A percentile compares a stretch with the other conserved stretches of the same genome.
phyloP scores from a whole-genome alignment of 2,329 filamentous ascomycete species.

The Trichophyton equinum region DNA sequence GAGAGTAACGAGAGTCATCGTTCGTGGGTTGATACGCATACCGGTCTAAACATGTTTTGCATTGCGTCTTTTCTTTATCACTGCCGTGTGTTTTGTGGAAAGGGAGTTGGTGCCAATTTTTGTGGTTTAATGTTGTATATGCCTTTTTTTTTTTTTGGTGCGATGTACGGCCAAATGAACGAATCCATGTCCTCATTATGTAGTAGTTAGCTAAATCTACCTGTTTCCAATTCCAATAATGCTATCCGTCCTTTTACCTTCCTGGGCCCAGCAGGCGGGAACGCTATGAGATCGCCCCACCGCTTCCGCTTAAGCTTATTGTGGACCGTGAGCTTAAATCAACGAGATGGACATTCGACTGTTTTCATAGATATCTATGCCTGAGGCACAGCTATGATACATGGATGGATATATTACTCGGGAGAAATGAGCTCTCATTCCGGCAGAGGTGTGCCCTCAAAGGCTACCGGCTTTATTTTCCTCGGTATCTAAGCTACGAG shows the following conservation, averaged over 20 bases:
- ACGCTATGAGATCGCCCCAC: not conserved
- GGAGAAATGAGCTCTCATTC: too few species aligned
- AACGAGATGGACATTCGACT: not conserved
- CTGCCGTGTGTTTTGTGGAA: not conserved
- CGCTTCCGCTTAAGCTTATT: not conserved
- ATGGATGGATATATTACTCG: too few species aligned
- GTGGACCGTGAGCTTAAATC: not conserved
- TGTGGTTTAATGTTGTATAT: not conserved
- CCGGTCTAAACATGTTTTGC: not conserved
- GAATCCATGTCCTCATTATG: not conserved
- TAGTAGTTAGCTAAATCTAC: not conserved
- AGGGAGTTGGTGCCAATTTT: not conserved
- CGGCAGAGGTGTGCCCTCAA: too few species aligned
- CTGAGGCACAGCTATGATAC: not conserved
- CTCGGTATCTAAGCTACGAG: too few species aligned
- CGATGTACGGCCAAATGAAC: not conserved
- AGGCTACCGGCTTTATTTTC: too few species aligned
- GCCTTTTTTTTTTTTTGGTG: not conserved
- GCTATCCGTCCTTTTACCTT: not conserved
- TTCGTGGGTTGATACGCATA: constrained; percentile 1
- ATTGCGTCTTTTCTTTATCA: not conserved
- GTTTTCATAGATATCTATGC: not conserved
- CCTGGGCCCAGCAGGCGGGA: not conserved
- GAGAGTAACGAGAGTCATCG: constrained; percentile 22
- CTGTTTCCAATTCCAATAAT: not conserved